phyloP scores from a whole-genome alignment of 108 stramenopile genomes.

The Craspedostauros australis region DNA sequence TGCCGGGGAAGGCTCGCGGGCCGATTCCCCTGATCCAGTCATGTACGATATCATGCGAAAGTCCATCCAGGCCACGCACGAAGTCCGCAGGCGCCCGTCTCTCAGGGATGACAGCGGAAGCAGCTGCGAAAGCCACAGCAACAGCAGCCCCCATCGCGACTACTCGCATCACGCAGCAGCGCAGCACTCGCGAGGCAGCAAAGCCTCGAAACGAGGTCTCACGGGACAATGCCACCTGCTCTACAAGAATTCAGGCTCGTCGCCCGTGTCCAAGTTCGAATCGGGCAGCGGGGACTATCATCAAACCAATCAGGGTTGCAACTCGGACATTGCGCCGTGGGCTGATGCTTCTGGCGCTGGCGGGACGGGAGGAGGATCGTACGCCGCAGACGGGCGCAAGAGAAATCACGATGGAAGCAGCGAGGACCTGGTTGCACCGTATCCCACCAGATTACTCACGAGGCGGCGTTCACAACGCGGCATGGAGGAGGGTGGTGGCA shows the following conservation, averaged over 20 bases:
- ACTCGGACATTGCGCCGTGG: too few species aligned
- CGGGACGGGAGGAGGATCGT: not conserved
- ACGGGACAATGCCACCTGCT: constrained; percentile 25
- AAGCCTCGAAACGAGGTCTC: constrained; percentile 5
- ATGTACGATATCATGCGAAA: constrained; percentile 33
- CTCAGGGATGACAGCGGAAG: too few species aligned
- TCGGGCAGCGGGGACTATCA: constrained; percentile 6
- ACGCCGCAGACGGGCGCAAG: not conserved
- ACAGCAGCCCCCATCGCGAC: not conserved
- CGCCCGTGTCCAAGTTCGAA: too few species aligned
- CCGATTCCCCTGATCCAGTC: constrained; percentile 26
- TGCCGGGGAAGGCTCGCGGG: constrained; percentile 3
- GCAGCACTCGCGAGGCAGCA: not conserved
- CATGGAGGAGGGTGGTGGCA: constrained; percentile 16
- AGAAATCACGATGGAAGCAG: not conserved
- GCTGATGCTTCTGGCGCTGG: not conserved
- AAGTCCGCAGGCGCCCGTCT: too few species aligned
- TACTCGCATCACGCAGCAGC: not conserved
- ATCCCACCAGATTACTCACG: constrained; percentile 26
- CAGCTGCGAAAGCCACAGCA: not conserved
- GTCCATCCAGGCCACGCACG: constrained; percentile 21
- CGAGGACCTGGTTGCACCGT: constrained; percentile 1
- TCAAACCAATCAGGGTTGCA: not conserved
- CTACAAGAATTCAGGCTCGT: constrained; percentile 23
- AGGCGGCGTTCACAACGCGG: constrained; percentile 25